Conservation (phyloP, 2,329 filamentous ascomycete species). For the Monosporascus sp. region DNA sequence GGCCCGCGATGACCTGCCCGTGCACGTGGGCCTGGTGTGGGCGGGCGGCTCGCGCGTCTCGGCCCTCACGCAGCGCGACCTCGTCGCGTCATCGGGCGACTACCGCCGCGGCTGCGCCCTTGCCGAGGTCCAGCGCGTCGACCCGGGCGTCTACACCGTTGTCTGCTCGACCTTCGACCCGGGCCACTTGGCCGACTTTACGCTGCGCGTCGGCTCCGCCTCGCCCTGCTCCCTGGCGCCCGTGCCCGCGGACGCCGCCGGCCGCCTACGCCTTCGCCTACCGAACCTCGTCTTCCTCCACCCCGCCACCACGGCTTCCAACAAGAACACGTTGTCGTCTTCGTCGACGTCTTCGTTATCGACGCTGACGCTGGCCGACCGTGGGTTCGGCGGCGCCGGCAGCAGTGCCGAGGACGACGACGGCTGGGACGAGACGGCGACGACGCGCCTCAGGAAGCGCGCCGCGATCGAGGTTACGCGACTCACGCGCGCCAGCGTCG, state of each 20-base stretch:
- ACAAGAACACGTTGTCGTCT: background rate
- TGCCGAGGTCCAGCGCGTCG: constrained; percentile 55
- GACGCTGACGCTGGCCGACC: no score
- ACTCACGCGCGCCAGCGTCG: constrained; percentile 57
- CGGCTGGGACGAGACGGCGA: constrained; percentile 36
- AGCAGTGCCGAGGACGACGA: no score
- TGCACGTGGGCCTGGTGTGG: constrained; percentile 83
- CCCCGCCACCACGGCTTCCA: constrained; percentile 33
- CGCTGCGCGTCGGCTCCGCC: constrained; percentile 66
- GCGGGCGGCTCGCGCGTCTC: constrained; percentile 67
- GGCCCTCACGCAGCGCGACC: constrained; percentile 66
- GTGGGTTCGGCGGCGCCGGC: no score
- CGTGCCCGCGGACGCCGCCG: constrained; percentile 69
- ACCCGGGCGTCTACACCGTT: constrained; percentile 74
- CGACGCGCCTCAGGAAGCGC: constrained; percentile 29
- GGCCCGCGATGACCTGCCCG: constrained; percentile 58
- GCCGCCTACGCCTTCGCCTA: constrained; percentile 60
- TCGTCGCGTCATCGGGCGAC: constrained; percentile 79
- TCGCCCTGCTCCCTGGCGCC: constrained; percentile 49
- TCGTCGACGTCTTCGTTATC: background rate
- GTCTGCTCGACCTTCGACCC: constrained; percentile 88
- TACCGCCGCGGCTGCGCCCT: constrained; percentile 78
- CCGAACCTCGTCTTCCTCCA: constrained; percentile 46
- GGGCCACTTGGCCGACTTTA: constrained; percentile 69
- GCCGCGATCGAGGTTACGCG: constrained; percentile 35